A percentile compares a stretch with the other conserved stretches of the same genome.
Evolutionary conservation across 139 green algal genomes (phyloP).

Genomic region (Chlamydomonas incerta): DNA sequence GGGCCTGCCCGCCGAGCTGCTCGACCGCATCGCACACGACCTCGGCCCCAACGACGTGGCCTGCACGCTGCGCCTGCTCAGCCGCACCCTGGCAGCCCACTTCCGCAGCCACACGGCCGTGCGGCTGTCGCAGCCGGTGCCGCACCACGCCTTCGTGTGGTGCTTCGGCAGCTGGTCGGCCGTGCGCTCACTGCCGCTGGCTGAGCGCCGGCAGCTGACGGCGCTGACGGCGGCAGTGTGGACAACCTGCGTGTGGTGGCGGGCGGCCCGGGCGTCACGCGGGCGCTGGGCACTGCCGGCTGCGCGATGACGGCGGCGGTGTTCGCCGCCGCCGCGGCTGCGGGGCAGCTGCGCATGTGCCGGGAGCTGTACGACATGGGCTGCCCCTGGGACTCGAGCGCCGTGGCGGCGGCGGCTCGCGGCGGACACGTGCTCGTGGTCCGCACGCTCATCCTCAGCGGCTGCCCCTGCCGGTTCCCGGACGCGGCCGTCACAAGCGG

Average conservation of each 20-base stretch:
- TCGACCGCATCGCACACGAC: background rate
- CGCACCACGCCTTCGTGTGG: background rate
- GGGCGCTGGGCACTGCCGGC: background rate
- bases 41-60: background rate
- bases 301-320: background rate
- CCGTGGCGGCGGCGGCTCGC: background rate
- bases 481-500: no score
- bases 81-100: background rate
- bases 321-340: background rate
- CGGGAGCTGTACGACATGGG: background rate
- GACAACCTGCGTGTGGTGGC: background rate
- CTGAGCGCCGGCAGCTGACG: background rate
- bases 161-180: background rate
- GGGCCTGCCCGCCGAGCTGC: background rate
- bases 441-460: background rate
- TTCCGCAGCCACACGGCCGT: background rate
- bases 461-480: background rate
- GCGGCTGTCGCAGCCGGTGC: background rate
- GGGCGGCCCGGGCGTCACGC: no score
- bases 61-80: background rate
- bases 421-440: background rate
- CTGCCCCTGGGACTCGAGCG: background rate
- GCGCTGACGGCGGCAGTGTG: background rate
- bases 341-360: background rate
- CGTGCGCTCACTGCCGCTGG: background rate